Conservation (phyloP, 805 yeast species). For the Wickerhamomyces pijperi region DNA sequence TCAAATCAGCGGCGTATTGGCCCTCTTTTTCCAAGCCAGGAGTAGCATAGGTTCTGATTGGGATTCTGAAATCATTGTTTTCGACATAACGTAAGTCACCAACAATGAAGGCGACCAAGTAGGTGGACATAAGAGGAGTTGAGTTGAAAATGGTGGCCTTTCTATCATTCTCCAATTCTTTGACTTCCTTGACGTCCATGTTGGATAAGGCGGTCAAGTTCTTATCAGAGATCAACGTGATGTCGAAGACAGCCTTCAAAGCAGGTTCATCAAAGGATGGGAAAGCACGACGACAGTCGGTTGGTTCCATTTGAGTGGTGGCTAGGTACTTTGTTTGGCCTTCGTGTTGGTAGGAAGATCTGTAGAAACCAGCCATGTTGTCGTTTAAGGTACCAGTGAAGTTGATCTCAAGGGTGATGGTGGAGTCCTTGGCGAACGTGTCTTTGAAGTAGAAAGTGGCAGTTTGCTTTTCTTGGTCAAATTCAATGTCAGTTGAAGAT, state of each 20-base stretch:
- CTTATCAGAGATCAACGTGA: slow-evolving; percentile 46
- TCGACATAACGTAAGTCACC: slow-evolving; percentile 74
- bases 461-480: slow-evolving; percentile 48
- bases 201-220: slow-evolving; percentile 53
- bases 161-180: slow-evolving; percentile 28
- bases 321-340: slow-evolving; percentile 64
- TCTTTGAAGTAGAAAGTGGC: slow-evolving; percentile 46
- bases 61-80: slow-evolving; percentile 52
- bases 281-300: slow-evolving; percentile 80
- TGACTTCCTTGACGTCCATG: slow-evolving; percentile 51
- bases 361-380: slow-evolving; percentile 77
- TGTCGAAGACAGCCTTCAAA: slow-evolving; percentile 61
- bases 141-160: slow-evolving; percentile 55
- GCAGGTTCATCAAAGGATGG: slow-evolving; percentile 84
- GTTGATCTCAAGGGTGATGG: slow-evolving; percentile 34
- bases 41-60: slow-evolving; percentile 73
- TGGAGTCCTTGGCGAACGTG: slow-evolving; percentile 26
- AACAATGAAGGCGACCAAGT: slow-evolving; percentile 71
- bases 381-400: slow-evolving; percentile 60
- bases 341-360: slow-evolving; percentile 52
- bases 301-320: slow-evolving; percentile 79
- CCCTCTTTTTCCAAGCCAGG: slow-evolving; percentile 69
- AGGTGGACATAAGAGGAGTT: slow-evolving; percentile 81
- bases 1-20: slow-evolving; percentile 59
- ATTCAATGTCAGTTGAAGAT: slow-evolving; percentile 25